Evolutionary conservation across 495 filamentous ascomycete species (phyloP), one percentile per base, ranked within the genome.

Genomic region (Hypoxylon cercidicola): DNA sequence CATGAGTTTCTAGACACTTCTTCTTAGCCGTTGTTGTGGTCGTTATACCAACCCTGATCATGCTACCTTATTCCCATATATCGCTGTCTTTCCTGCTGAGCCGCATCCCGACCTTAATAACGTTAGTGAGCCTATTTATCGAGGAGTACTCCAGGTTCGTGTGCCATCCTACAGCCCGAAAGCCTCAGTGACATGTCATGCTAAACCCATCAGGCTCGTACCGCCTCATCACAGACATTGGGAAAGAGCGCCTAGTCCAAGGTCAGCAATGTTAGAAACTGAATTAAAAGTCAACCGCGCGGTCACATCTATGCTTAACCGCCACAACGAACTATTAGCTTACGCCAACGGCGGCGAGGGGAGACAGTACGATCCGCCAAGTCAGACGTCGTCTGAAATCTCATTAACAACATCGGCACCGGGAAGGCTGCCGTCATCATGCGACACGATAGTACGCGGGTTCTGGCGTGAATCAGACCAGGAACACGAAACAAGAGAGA

Each of bases 341-440:
- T 37, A 68, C 10, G 63, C 60, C 54, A 55, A 54, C 11, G 64
- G 64, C 25, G 64, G 59, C 7, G 54, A 60, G 43, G 54, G n/a
- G 39, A 46, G 51, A 25, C 50, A 46, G 39, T 68, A 62, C 28
- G 20, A 41, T 16, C 50, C 37, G 32, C 48, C 58, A 10, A 73
- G 70, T 20, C 66, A 69, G 16, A 43, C 45, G 16, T 57, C 64
- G 6, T 73, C 71, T 7, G 71, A 71, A 5, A 69, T 73, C 16
- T 73, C 68, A 2, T n/a, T 73, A 4, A 56, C 63, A 20, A 57
- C 39, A 32, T 15, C 19, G 18, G 46, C 23, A 46, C 30, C 44
- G 15, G 71, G 69, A 49, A 67, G 54, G 18, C 21, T 73, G 4
- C 71, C 71, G 2, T 68, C 60, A n/a, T 71, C 68, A 5, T 63